Conservation (phyloP, 208 protist genomes). For the Crithidia sp. region DNA sequence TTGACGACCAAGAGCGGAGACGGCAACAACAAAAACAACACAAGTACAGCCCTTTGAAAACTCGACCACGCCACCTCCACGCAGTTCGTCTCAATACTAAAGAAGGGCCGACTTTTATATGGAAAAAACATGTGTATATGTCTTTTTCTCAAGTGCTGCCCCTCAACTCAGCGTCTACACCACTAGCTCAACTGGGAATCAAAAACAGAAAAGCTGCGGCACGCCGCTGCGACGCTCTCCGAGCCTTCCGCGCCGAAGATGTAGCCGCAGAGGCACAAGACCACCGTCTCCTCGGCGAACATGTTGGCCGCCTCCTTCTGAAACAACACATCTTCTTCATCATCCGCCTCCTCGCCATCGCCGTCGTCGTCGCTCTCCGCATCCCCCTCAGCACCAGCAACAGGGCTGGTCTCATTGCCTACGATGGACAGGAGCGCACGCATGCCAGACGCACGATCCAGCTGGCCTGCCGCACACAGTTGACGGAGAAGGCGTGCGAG, state of each 20-base stretch:
- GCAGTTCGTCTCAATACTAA: too few species aligned
- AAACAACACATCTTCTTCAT: conserved; percentile 80
- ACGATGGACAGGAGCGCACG: neutral
- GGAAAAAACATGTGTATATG: too few species aligned
- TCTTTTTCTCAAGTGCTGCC: too few species aligned
- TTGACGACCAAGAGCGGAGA: too few species aligned
- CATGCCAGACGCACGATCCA: conserved; percentile 3
- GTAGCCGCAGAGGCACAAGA: conserved; percentile 47
- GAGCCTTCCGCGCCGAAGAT: conserved; percentile 23
- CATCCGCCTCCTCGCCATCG: conserved; percentile 20
- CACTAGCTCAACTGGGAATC: conserved; percentile 16
- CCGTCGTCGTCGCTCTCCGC: neutral
- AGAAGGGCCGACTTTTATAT: too few species aligned
- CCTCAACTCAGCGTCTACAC: neutral
- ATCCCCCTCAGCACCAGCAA: conserved; percentile 13
- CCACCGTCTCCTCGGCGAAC: conserved; percentile 70
- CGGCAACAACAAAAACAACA: too few species aligned
- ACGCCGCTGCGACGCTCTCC: neutral
- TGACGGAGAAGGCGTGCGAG: conserved; percentile 44
- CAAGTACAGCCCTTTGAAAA: too few species aligned
- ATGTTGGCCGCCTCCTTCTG: conserved; percentile 88
- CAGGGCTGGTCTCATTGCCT: neutral
- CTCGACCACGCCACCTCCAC: too few species aligned
- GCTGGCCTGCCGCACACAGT: conserved; percentile 11
- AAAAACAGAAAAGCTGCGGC: conserved; percentile 19